These are phyloP conservation scores for Clarireedia monteithiana DNA, from an alignment of 2,329 filamentous ascomycete genomes.

Conservation along the genomic window DNA sequence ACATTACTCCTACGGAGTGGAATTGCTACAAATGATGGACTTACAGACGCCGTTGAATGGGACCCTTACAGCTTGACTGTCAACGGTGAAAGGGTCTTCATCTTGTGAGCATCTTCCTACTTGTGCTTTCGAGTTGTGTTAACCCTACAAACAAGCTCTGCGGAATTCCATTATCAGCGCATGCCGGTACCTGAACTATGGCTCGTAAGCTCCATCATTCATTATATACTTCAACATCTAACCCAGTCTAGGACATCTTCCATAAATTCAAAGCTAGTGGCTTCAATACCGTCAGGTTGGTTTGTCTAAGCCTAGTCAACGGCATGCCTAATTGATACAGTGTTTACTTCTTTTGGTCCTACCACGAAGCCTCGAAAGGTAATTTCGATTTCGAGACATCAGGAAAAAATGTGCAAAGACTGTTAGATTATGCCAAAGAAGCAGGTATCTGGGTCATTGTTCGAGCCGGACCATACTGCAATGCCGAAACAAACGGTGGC, in stretches of 20 bases:
- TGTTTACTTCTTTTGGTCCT: conserved; percentile 44
- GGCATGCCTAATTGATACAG: conserved; percentile 16
- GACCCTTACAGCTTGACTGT: conserved; percentile 43
- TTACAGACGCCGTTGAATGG: conserved; percentile 40
- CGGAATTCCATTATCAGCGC: conserved; percentile 45
- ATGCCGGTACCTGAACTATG: conserved; percentile 47
- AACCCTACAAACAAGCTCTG: conserved; percentile 17
- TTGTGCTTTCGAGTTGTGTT: neutral
- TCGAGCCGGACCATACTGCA: conserved; percentile 43
- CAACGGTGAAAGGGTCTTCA: conserved; percentile 40
- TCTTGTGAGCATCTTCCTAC: conserved; percentile 30
- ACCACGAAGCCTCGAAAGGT: conserved; percentile 37
- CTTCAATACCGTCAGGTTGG: conserved; percentile 41
- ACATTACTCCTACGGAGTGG: conserved; percentile 21
- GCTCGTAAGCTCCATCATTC: conserved; percentile 25
- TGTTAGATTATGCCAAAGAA: conserved; percentile 43
- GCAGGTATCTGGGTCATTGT: conserved; percentile 44
- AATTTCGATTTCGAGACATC: conserved; percentile 43
- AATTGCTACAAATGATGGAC: conserved; percentile 33
- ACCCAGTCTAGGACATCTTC: conserved; percentile 39
- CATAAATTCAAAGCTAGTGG: conserved; percentile 46
- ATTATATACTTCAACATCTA: neutral
- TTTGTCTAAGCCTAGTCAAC: neutral
- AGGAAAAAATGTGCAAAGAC: conserved; percentile 41
- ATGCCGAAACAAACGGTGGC: conserved; percentile 43